Base-by-base conservation (phyloP, 1,139 yeast genomes). In the Pichia kudriavzevii region DNA sequence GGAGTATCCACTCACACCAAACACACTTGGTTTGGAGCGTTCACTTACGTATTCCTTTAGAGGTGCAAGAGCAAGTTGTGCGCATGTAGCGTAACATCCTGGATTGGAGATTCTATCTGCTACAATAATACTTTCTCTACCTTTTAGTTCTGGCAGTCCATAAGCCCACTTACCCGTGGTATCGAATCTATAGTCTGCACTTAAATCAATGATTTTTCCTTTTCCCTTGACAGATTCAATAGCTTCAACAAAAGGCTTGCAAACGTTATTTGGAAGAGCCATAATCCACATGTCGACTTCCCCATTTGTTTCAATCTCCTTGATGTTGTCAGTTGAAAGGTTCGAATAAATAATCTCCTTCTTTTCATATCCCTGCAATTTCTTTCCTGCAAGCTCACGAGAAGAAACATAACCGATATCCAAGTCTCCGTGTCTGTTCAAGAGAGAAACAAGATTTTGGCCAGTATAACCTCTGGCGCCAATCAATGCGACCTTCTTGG, bases 391-490 rank as follows among this genome's bases (percentile, higher is more conserved):
- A 45, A 91, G 71, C 60, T 91, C 98, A 62, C 98, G 84, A 22
- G 97, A 88, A 2, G 97, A 88, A 34, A 91, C 97, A 55, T 88
- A 94, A 5, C 93, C 73, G 35, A 91, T 66, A 54, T 88, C 96
- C 46, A 91, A 68, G 58, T 74, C 75, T 33, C 94, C 94, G 61
- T 91, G 99, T 38, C 70, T 65, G 60, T 91, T 85, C 47, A 91
- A 82, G 64, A 91, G 69, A 32, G 79, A 74, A 49, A 91, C 85
- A 59, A 91, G 71, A 50, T 91, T 91, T 63, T 83, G 95, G 22
- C 98, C 99, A 21, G 97, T 88, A 63, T 75, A 85, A 26, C 99
- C 99, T 64, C 99, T 80, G 27, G 98, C 99, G 50, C 99, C 99
- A 55, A 91, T 88, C 50, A 91, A 72, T 1, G 96, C 98, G 32